Percentiles rank a stretch among this genome's conserved stretches.
These are phyloP conservation scores for Nyctanthes arbortristis DNA, from an alignment of 257 asterid species.

Conservation along the genomic window DNA sequence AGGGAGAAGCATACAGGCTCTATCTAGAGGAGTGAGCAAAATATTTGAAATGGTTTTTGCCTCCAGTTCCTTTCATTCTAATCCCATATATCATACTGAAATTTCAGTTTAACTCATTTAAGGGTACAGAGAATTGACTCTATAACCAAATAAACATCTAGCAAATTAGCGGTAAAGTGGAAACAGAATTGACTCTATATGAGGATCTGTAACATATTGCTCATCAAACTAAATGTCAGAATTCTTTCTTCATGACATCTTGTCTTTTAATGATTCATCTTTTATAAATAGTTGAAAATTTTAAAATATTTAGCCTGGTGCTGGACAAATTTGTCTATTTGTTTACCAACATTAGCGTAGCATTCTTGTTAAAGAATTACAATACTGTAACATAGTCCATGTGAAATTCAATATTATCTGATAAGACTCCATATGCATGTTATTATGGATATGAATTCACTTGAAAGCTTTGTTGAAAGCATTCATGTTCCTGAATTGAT, in stretches of 20 bases:
- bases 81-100: not conserved
- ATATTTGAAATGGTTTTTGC: not conserved
- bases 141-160: no score
- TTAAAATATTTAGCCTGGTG: not conserved
- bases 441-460: not conserved
- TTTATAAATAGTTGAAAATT: not conserved
- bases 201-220: no score
- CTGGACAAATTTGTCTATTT: not conserved
- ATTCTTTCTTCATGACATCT: not conserved
- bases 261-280: not conserved
- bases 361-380: not conserved
- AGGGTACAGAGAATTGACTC: not conserved
- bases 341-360: not conserved
- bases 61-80: not conserved
- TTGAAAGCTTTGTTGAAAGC: not conserved
- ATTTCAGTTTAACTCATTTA: not conserved
- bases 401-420: not conserved
- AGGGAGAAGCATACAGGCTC: no score
- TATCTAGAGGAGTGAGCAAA: not conserved
- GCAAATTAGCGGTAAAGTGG: no score
- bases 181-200: not conserved
- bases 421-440: not conserved
- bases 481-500: not conserved
- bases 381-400: not conserved
- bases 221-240: not conserved